Conservation (phyloP, 1,284 basidiomycete species). For the Vanrija pseudolonga region DNA sequence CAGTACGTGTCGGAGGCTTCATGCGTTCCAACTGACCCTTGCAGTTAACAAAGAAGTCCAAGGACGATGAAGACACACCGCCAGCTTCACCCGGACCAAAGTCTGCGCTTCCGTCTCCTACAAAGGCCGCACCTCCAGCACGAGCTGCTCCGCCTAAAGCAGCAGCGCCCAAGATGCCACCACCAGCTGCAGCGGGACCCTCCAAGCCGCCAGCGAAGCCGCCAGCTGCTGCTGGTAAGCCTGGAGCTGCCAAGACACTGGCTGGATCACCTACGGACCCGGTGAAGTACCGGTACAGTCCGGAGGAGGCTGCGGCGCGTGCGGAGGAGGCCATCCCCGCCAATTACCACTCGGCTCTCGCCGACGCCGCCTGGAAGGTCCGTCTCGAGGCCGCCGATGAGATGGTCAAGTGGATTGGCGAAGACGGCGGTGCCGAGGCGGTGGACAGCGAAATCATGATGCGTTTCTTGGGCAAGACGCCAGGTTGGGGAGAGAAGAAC, state of each 20-base stretch:
- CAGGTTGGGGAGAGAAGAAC: slow-evolving; percentile 96
- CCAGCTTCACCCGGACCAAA: background rate
- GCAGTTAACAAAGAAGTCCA: no score
- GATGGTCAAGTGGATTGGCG: slow-evolving; percentile 77
- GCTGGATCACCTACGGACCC: slow-evolving; percentile 61
- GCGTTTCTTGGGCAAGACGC: slow-evolving; percentile 83
- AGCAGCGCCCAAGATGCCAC: slow-evolving; percentile 32
- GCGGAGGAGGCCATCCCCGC: slow-evolving; percentile 72
- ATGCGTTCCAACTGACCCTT: background rate
- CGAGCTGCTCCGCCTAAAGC: slow-evolving; percentile 15
- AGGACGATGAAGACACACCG: no score
- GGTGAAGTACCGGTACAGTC: slow-evolving; percentile 85
- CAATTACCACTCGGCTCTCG: slow-evolving; percentile 67
- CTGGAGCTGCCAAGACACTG: slow-evolving; percentile 55
- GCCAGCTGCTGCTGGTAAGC: slow-evolving; percentile 40
- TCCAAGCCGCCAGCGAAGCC: slow-evolving; percentile 51
- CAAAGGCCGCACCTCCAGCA: slow-evolving; percentile 8
- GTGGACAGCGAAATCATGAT: slow-evolving; percentile 87
- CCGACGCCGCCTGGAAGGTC: slow-evolving; percentile 89
- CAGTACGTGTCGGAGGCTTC: background rate
- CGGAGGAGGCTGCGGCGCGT: slow-evolving; percentile 85
- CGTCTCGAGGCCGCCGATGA: slow-evolving; percentile 82
- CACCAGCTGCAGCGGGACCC: slow-evolving; percentile 39
- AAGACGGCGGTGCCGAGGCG: slow-evolving; percentile 57
- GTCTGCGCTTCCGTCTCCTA: slow-evolving; percentile 1